Evolutionary conservation across 148 eudicot species (phyloP).

Genomic region (Fallopia convolvulus): DNA sequence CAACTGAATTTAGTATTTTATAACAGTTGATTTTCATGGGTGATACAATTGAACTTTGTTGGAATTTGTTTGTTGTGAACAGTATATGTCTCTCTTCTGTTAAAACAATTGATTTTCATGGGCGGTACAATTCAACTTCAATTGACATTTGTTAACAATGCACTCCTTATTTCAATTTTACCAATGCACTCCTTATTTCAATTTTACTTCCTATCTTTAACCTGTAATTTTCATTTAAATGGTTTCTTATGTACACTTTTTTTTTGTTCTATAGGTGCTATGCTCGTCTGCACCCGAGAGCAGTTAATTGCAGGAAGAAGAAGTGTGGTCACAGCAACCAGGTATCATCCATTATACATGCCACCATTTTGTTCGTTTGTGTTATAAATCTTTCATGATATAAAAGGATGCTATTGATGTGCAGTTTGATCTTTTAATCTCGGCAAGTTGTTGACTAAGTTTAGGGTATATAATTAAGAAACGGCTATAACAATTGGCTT

Average conservation of each 20-base stretch:
- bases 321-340: constrained; percentile 44
- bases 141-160: too few species aligned
- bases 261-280: constrained; percentile 25
- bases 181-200: too few species aligned
- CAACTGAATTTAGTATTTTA: neutral
- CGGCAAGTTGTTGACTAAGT: neutral
- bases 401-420: too few species aligned
- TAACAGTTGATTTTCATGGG: constrained; percentile 24
- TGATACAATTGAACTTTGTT: constrained; percentile 9
- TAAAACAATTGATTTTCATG: too few species aligned
- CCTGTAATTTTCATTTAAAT: neutral
- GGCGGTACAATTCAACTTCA: too few species aligned
- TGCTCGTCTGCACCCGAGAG: constrained; percentile 39
- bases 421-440: too few species aligned
- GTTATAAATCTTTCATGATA: too few species aligned
- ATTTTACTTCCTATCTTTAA: too few species aligned
- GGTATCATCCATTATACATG: constrained; percentile 1
- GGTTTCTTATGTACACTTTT: neutral
- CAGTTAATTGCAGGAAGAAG: constrained; percentile 44
- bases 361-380: neutral
- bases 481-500: neutral
- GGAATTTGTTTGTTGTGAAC: too few species aligned
- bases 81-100: too few species aligned
- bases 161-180: too few species aligned
- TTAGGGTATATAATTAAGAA: neutral